Conservation (phyloP, 768 basidiomycete genomes). For the Leccinum subtestaceum region DNA sequence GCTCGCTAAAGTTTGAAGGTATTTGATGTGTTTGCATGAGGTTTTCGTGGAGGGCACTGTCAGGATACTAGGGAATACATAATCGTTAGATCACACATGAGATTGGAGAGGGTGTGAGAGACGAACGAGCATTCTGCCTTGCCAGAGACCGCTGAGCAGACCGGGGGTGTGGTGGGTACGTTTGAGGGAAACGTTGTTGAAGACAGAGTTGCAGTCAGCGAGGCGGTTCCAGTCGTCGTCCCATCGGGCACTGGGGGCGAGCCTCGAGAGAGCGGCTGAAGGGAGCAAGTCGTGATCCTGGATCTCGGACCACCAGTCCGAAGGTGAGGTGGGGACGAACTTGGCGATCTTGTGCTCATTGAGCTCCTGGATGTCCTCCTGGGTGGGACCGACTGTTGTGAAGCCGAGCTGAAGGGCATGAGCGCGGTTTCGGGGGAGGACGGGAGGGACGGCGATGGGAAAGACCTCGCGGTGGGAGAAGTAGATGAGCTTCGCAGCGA, state of each 20-base stretch:
- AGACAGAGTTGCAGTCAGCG: slow-evolving; percentile 44
- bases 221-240: slow-evolving; percentile 61
- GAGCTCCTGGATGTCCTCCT: slow-evolving; percentile 59
- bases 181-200: slow-evolving; percentile 25
- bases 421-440: slow-evolving; percentile 33
- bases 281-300: slow-evolving; percentile 18
- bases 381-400: slow-evolving; percentile 42
- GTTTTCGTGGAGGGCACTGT: slow-evolving; percentile 13
- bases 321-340: slow-evolving; percentile 15
- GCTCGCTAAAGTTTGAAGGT: slow-evolving; percentile 35
- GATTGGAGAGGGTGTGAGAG: not conserved
- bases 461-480: slow-evolving; percentile 53
- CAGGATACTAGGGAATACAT: slow-evolving; percentile 17
- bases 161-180: slow-evolving; percentile 48
- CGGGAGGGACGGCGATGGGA: slow-evolving; percentile 42
- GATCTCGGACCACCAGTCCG: slow-evolving; percentile 26
- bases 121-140: slow-evolving; percentile 62
- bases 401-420: slow-evolving; percentile 27
- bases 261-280: slow-evolving; percentile 25
- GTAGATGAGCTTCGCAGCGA: slow-evolving; percentile 63
- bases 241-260: slow-evolving; percentile 42
- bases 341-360: slow-evolving; percentile 44
- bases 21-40: slow-evolving; percentile 24
- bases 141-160: slow-evolving; percentile 54
- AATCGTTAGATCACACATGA: not conserved